A percentile compares a stretch with the other conserved stretches of the same genome.
Conservation (phyloP, 1,284 basidiomycete species). For the Mixia osmundae region DNA sequence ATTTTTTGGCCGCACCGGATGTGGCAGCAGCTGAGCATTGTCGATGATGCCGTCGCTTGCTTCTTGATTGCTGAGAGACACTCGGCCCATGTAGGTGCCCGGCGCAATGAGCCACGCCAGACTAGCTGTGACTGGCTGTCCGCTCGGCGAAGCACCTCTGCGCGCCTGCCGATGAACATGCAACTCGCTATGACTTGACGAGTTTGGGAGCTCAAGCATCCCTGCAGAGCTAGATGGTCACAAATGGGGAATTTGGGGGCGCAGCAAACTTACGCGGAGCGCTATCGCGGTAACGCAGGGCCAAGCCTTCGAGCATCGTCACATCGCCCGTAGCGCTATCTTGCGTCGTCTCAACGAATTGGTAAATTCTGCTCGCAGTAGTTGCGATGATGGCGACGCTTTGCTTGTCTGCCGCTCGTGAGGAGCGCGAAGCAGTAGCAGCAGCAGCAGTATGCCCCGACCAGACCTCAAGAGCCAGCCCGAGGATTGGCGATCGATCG, state of each 20-base stretch:
- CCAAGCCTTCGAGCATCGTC: constrained; percentile 45
- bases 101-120: constrained; percentile 78
- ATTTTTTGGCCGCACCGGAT: constrained; percentile 9
- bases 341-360: constrained; percentile 44
- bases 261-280: constrained; percentile 42
- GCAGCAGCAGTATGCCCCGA: constrained; percentile 6
- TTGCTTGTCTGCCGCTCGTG: too few species aligned
- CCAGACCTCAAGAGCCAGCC: constrained; percentile 50
- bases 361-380: constrained; percentile 72
- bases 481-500: constrained; percentile 53
- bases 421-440: too few species aligned
- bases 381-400: constrained; percentile 46
- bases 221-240: constrained; percentile 29
- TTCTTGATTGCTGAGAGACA: constrained; percentile 27
- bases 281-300: constrained; percentile 43
- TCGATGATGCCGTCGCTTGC: constrained; percentile 48
- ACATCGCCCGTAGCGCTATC: constrained; percentile 33
- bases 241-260: not conserved
- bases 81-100: constrained; percentile 45
- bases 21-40: constrained; percentile 29
- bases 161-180: constrained; percentile 48
- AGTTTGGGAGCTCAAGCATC: constrained; percentile 63
- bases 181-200: constrained; percentile 44
- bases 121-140: constrained; percentile 25
- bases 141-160: constrained; percentile 8